Evolutionary conservation across 257 asterid species (phyloP), one percentile per base, ranked within the genome.

Genomic region (Solanum habrochaites): DNA sequence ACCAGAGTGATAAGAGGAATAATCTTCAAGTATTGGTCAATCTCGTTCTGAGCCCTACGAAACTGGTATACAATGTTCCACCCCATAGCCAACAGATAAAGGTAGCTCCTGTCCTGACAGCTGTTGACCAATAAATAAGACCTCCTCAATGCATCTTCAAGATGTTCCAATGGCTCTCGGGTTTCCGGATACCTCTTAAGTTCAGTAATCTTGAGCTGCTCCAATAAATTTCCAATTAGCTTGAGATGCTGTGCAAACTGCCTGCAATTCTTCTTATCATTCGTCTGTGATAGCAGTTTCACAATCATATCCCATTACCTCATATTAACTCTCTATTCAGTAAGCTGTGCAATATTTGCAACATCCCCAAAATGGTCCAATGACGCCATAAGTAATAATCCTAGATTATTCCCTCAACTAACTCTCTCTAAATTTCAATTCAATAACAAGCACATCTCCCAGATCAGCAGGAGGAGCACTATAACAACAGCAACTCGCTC

Each of bases 1-100:
- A 96, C 99, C 18, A 96, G 95, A 82, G 98, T 96, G 87, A 96
- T 96, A 64, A 96, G 94, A 83, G 99, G 99, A 75, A 96, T 96
- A 92, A 96, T 95, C 98, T 92, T 94, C 91, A 96, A 90, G 87
- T 96, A 96, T 42, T 87, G 94, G 89, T 96, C 99, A 88, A 96
- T 96, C 91, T 96, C 99, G 32, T 69, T 93, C 90, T 96, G 99
- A 86, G 99, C 99, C 88, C 91, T 94, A 90, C 98, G 88, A 81
- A 96, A 96, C 93, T 96, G 99, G 91, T 96, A 96, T 86, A 96
- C 98, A 90, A 96, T 94, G 94, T 96, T 96, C 98, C 98, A 96
- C 20, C 98, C 98, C 98, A 96, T 96, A 2, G 98, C 98, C 64
- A 96, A 93, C 25, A 96, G 94, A 90, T 96, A 96, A 75, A 96